Evolutionary conservation across 2,329 filamentous ascomycete genomes (phyloP).

Genomic region (Diaporthe vexans): DNA sequence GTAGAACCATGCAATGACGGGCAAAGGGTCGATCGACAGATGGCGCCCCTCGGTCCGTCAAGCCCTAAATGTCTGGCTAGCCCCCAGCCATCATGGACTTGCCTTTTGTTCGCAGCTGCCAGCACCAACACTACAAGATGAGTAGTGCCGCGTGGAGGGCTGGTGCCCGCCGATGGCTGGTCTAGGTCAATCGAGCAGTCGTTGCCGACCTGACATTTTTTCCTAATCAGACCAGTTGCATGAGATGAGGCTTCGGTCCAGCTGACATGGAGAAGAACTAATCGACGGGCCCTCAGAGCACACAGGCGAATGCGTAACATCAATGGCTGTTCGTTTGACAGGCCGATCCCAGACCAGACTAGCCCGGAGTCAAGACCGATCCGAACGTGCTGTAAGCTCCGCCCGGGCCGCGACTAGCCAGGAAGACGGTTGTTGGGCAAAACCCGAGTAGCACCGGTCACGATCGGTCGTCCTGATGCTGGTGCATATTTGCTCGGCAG

Average conservation of each 20-base stretch:
- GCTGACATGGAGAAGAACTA: slow-evolving; percentile 23
- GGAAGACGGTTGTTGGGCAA: background rate
- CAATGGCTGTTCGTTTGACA: slow-evolving; percentile 3
- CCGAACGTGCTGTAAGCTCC: slow-evolving; percentile 1
- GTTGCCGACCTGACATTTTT: background rate
- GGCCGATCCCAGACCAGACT: background rate
- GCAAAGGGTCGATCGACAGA: slow-evolving; percentile 37
- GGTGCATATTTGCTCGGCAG: background rate
- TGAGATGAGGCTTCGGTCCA: slow-evolving; percentile 18
- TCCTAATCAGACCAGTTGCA: slow-evolving; percentile 26
- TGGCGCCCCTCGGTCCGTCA: slow-evolving; percentile 38
- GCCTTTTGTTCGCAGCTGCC: slow-evolving; percentile 15
- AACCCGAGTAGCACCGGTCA: background rate
- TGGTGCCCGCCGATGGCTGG: slow-evolving; percentile 22
- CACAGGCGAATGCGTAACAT: background rate
- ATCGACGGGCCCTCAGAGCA: background rate
- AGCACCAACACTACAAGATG: slow-evolving; percentile 15
- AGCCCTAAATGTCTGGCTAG: slow-evolving; percentile 30
- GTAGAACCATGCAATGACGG: slow-evolving; percentile 33
- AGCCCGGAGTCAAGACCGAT: background rate
- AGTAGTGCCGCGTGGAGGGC: background rate
- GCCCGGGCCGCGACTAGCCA: background rate
- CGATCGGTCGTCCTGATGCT: background rate
- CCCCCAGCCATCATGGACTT: slow-evolving; percentile 15
- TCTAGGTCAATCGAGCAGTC: slow-evolving; percentile 2